phyloP scores from a whole-genome alignment of 495 filamentous ascomycete species.

The Chaetomidium leptoderma region DNA sequence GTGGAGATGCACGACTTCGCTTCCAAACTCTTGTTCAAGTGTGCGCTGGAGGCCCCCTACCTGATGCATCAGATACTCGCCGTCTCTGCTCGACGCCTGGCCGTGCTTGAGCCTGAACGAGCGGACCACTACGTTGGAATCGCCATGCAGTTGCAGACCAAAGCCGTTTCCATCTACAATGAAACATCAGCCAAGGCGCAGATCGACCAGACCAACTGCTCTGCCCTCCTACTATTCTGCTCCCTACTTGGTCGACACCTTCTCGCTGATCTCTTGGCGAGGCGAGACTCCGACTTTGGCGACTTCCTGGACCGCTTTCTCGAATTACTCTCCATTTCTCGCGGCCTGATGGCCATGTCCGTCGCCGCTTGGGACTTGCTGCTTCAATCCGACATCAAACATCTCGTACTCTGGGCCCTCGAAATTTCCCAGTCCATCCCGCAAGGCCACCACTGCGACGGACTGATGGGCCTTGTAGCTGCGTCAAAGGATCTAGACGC shows the following conservation, averaged over 20 bases:
- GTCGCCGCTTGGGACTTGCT: constrained; percentile 33
- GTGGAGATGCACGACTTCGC: constrained; percentile 18
- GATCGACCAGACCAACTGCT: constrained; percentile 35
- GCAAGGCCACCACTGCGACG: constrained; percentile 21
- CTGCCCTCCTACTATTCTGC: constrained; percentile 34
- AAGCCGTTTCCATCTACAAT: constrained; percentile 39
- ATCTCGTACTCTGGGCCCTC: constrained; percentile 25
- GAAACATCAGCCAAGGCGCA: constrained; percentile 21
- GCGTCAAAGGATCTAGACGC: constrained; percentile 19
- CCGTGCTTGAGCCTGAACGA: constrained; percentile 24
- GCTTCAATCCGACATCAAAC: constrained; percentile 30
- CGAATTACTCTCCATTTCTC: constrained; percentile 28
- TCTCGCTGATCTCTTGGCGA: constrained; percentile 32
- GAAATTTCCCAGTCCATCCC: constrained; percentile 13
- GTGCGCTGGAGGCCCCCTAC: constrained; percentile 32
- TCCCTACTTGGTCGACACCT: constrained; percentile 35
- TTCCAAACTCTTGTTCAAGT: constrained; percentile 17
- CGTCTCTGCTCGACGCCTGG: constrained; percentile 33
- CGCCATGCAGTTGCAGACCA: constrained; percentile 34
- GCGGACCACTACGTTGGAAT: constrained; percentile 26
- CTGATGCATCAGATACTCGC: constrained; percentile 37
- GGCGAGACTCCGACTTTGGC: constrained; percentile 28
- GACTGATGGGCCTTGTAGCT: constrained; percentile 19
- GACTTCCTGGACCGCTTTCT: constrained; percentile 32
- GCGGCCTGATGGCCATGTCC: constrained; percentile 34